phyloP scores from a whole-genome alignment of 768 basidiomycete species.

The Auricularia cornea region DNA sequence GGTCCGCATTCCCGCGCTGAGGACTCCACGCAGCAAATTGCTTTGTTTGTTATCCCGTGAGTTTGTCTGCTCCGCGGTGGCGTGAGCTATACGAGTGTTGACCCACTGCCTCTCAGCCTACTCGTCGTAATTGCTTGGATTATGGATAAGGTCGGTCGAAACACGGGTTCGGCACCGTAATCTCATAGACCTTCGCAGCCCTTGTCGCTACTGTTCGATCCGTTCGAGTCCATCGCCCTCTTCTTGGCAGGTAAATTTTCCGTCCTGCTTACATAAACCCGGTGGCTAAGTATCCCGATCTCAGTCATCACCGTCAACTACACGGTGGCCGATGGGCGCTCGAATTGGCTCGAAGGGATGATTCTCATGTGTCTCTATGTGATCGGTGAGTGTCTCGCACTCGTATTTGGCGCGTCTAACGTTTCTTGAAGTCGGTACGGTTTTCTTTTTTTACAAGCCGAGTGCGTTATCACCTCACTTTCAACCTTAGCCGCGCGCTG shows the following conservation, averaged over 20 bases:
- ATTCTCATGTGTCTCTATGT: constrained; percentile 71
- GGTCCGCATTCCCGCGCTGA: not conserved
- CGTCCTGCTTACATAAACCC: constrained; percentile 9
- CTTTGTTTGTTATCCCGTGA: constrained; percentile 77
- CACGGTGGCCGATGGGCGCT: constrained; percentile 71
- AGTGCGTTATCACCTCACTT: not conserved
- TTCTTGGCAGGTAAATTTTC: constrained; percentile 14
- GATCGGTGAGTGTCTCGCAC: constrained; percentile 48
- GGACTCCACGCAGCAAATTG: constrained; percentile 79
- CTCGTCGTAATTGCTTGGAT: constrained; percentile 75
- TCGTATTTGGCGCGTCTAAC: not conserved
- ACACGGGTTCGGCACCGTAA: too few relatives aligned
- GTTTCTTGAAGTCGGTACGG: not conserved
- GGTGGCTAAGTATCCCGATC: constrained; percentile 19
- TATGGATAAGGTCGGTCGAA: constrained; percentile 42
- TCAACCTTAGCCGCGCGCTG: not conserved
- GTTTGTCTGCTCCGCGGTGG: constrained; percentile 18
- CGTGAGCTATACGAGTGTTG: constrained; percentile 5
- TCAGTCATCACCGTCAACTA: constrained; percentile 78
- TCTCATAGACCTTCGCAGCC: constrained; percentile 24
- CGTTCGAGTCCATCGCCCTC: constrained; percentile 62
- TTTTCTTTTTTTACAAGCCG: not conserved
- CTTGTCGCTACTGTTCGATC: constrained; percentile 75
- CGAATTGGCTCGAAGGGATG: constrained; percentile 79
- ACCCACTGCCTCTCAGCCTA: constrained; percentile 34